These are phyloP conservation scores for Nakaseomyces sp. DNA, from an alignment of 1,139 yeast species.

Conservation along the genomic window DNA sequence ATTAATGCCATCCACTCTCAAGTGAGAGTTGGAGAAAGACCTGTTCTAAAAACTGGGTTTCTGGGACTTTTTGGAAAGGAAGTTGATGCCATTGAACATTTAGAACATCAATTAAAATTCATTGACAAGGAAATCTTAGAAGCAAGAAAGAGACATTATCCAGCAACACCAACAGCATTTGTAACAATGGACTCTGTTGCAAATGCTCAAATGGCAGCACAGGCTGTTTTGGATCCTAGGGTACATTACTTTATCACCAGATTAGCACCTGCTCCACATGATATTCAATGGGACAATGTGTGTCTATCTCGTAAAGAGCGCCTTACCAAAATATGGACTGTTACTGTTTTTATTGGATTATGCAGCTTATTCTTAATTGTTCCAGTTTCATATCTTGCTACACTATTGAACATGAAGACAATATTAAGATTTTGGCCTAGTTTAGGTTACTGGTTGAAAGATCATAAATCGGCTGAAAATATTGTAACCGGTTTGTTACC, in stretches of 20 bases:
- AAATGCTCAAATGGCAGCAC: conserved; percentile 80
- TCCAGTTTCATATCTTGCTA: conserved; percentile 67
- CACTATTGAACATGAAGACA: conserved; percentile 61
- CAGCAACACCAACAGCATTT: conserved; percentile 68
- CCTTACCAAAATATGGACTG: conserved; percentile 46
- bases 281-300: conserved; percentile 67
- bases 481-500: conserved; percentile 70
- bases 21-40: conserved; percentile 35
- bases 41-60: conserved; percentile 41
- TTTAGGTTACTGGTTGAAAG: conserved; percentile 49
- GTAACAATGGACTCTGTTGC: conserved; percentile 80
- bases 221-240: conserved; percentile 69
- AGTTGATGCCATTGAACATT: conserved; percentile 58
- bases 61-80: conserved; percentile 46
- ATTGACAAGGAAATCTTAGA: conserved; percentile 52
- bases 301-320: conserved; percentile 51
- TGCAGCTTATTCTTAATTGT: conserved; percentile 56
- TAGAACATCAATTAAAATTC: conserved; percentile 47
- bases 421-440: conserved; percentile 68
- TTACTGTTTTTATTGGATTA: conserved; percentile 54
- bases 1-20: conserved; percentile 19
- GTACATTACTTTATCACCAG: conserved; percentile 62
- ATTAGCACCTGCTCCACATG: conserved; percentile 76
- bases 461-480: conserved; percentile 60
- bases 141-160: conserved; percentile 53